phyloP scores from a whole-genome alignment of 177 flowering plant species.

The Tripterygium wilfordii region DNA sequence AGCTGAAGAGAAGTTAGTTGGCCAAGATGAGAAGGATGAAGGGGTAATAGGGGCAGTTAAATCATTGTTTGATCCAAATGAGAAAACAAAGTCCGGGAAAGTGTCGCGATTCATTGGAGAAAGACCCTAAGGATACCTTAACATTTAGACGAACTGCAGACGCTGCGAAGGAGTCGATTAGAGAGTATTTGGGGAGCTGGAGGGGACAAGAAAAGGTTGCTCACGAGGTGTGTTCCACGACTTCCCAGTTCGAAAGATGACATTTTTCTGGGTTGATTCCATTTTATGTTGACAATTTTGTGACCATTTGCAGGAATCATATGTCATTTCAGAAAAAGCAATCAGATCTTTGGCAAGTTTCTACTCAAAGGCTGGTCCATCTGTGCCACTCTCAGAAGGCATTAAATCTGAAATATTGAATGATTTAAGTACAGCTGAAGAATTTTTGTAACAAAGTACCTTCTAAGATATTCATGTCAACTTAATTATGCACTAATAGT shows the following conservation, averaged over 20 bases:
- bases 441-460: conserved; percentile 50
- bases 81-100: conserved; percentile 84
- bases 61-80: conserved; percentile 82
- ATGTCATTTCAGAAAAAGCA: conserved; percentile 66
- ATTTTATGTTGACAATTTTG: not conserved
- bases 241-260: conserved; percentile 15
- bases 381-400: conserved; percentile 72
- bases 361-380: conserved; percentile 94
- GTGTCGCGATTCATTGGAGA: conserved; percentile 72
- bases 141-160: conserved; percentile 90
- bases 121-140: conserved; percentile 67
- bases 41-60: conserved; percentile 56
- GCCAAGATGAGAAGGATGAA: conserved; percentile 36
- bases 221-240: conserved; percentile 48
- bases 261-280: not conserved
- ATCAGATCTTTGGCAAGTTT: conserved; percentile 80
- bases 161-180: conserved; percentile 90
- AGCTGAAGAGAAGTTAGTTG: conserved; percentile 44
- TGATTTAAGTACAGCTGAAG: conserved; percentile 62
- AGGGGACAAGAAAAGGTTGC: conserved; percentile 53
- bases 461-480: too few species aligned
- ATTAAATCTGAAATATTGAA: conserved; percentile 61
- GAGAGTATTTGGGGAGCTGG: conserved; percentile 75
- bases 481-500: too few species aligned
- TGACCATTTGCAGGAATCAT: conserved; percentile 62